A percentile compares a stretch with the other conserved stretches of the same genome.
Conservation (phyloP, 108 stramenopile species). For the Stephanodiscus triporus region DNA sequence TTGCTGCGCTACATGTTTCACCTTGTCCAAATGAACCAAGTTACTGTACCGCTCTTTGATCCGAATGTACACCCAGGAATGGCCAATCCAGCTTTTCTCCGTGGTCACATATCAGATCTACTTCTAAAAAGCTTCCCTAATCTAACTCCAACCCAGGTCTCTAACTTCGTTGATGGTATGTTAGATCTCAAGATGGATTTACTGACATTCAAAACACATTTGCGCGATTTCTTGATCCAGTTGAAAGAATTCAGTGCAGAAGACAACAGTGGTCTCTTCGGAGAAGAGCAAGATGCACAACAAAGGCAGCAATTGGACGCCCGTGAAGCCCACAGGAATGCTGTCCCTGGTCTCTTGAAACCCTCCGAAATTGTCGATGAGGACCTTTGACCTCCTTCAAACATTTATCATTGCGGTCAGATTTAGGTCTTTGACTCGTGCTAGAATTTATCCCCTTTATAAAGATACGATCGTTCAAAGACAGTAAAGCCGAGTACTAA, state of each 20-base stretch:
- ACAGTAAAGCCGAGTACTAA: not conserved
- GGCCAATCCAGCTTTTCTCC: conserved; percentile 89
- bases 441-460: not conserved
- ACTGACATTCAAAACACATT: conserved; percentile 95
- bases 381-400: conserved; percentile 66
- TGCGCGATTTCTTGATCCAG: conserved; percentile 98
- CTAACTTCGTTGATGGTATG: conserved; percentile 96
- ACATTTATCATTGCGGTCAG: not conserved
- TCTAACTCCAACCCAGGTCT: conserved; percentile 88
- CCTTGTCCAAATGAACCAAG: conserved; percentile 92
- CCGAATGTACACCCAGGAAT: conserved; percentile 76
- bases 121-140: conserved; percentile 95
- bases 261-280: conserved; percentile 94
- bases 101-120: conserved; percentile 90
- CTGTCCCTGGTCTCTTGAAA: conserved; percentile 97
- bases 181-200: conserved; percentile 96
- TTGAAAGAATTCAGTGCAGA: conserved; percentile 98
- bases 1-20: conserved; percentile 96
- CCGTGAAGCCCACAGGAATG: conserved; percentile 76
- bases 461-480: not conserved
- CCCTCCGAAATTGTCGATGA: conserved; percentile 95
- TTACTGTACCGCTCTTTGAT: conserved; percentile 94
- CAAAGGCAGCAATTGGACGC: conserved; percentile 64
- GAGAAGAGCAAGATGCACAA: conserved; percentile 90
- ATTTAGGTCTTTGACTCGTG: not conserved